Evolutionary conservation across 768 basidiomycete genomes (phyloP), one percentile per base, ranked within the genome.

Genomic region (Clathrus columnatus): DNA sequence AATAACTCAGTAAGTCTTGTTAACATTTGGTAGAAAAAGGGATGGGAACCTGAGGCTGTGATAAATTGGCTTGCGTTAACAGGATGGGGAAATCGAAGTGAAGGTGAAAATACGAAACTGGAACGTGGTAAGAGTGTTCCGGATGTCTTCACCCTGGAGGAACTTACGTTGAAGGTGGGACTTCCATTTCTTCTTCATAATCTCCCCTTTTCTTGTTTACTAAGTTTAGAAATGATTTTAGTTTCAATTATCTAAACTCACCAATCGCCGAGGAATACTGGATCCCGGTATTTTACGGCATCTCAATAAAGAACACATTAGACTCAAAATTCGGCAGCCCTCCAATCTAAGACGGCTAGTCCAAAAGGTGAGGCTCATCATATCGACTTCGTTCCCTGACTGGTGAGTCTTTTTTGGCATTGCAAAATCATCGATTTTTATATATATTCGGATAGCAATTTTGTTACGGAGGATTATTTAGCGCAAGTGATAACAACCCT

Each of bases 21-120:
- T 20, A 11, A 21, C 48, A 26, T 5, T 18, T 18, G 43, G 4
- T 61, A 95, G 93, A 73, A 79, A 61, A 75, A 82, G 46, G 94
- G 92, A 0, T 98, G 91, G 84, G 94, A 98, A 64, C 88, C 92
- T 0, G 77, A 77, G 43, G 91, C 93, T 1, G 68, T 99, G 14
- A 69, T 94, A 23, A 98, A 98, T 63, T 98, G 94, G 85, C 78
- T 97, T 7, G 91, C 91, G 5, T 73, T 98, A 17, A 85, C 91
- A n/a, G 94, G 96, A 0, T 97, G 94, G 90, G 90, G 92, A 21
- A 80, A 76, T 8, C 73, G 77, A 7, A 47, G 59, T 6, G 54
- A 11, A 28, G 43, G 27, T 14, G 36, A 36, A n/a, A 28, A 23
- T n/a, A 18, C 18, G 7, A 48, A 54, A n/a, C 42, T 55, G 30